phyloP scores from a whole-genome alignment of 805 yeast species.

The Sungouiozyma intestinalis region DNA sequence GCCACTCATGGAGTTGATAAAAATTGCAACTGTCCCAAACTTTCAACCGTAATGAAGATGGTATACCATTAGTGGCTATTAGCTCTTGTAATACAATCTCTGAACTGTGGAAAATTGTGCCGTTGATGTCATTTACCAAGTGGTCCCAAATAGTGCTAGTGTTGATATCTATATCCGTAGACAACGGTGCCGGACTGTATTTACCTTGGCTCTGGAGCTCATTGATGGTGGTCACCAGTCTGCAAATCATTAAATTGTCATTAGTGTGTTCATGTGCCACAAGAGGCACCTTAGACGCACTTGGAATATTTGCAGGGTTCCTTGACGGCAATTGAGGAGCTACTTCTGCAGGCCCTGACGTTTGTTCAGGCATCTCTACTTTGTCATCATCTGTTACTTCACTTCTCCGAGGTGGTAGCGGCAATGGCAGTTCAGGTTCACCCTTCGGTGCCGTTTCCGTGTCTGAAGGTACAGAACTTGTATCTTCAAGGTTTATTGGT shows the following conservation, averaged over 20 bases:
- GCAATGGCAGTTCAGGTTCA: neutral
- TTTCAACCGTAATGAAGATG: constrained; percentile 1
- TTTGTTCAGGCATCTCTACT: too few species aligned
- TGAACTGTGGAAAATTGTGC: neutral
- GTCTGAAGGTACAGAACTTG: too few species aligned
- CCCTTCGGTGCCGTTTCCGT: too few species aligned
- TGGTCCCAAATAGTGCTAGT: constrained; percentile 1
- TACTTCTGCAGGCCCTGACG: too few species aligned
- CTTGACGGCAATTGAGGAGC: too few species aligned
- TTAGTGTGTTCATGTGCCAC: neutral
- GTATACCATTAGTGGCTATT: constrained; percentile 1
- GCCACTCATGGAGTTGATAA: constrained; percentile 6
- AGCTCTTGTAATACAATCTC: constrained; percentile 3
- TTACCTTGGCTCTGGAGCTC: constrained; percentile 4
- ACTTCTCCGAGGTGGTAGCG: neutral
- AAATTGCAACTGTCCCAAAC: constrained; percentile 8
- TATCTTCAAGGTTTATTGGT: neutral
- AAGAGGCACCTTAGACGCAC: neutral
- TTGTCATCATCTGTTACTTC: neutral
- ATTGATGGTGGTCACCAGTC: constrained; percentile 5
- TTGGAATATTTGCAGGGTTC: too few species aligned
- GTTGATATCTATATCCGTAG: neutral
- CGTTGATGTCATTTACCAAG: constrained; percentile 4
- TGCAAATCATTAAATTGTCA: constrained; percentile 3
- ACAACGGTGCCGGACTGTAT: constrained; percentile 1